Conservation (phyloP, 768 basidiomycete genomes). For the Amanita jacksonii region DNA sequence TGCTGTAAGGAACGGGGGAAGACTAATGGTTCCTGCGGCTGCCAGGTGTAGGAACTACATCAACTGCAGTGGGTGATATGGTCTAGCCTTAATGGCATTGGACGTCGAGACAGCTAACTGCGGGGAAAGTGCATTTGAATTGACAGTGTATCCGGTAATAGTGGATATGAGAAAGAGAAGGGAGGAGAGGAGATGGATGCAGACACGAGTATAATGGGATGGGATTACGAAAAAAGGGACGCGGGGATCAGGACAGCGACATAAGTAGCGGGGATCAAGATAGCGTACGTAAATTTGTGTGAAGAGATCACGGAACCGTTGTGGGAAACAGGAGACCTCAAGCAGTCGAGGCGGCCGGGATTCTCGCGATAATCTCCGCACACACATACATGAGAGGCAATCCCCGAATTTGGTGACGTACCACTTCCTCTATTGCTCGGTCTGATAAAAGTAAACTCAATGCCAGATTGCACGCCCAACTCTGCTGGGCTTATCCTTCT, state of each 20-base stretch:
- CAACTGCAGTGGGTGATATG: too few relatives aligned
- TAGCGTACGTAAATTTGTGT: constrained; percentile 3
- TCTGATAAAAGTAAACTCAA: constrained; percentile 3
- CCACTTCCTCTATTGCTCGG: not conserved
- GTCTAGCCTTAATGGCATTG: too few relatives aligned
- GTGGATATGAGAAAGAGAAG: too few relatives aligned
- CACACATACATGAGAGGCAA: not conserved
- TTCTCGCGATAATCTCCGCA: constrained; percentile 10
- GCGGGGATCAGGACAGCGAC: constrained; percentile 2
- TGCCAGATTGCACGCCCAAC: constrained; percentile 2
- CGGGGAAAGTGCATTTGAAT: too few relatives aligned
- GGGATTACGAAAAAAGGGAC: not conserved
- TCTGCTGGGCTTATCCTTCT: not conserved
- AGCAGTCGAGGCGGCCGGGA: not conserved
- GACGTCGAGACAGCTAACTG: too few relatives aligned
- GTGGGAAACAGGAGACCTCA: not conserved
- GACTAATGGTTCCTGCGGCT: too few relatives aligned
- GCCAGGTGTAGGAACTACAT: too few relatives aligned
- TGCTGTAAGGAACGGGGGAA: too few relatives aligned
- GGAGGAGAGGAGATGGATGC: too few relatives aligned
- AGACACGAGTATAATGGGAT: not conserved
- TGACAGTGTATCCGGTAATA: too few relatives aligned
- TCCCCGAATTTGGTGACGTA: constrained; percentile 7
- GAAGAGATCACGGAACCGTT: not conserved
- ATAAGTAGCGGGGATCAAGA: constrained; percentile 9